Evolutionary conservation across 1,284 basidiomycete genomes (phyloP), one percentile per base, ranked within the genome.

Genomic region (Irpex sp.): DNA sequence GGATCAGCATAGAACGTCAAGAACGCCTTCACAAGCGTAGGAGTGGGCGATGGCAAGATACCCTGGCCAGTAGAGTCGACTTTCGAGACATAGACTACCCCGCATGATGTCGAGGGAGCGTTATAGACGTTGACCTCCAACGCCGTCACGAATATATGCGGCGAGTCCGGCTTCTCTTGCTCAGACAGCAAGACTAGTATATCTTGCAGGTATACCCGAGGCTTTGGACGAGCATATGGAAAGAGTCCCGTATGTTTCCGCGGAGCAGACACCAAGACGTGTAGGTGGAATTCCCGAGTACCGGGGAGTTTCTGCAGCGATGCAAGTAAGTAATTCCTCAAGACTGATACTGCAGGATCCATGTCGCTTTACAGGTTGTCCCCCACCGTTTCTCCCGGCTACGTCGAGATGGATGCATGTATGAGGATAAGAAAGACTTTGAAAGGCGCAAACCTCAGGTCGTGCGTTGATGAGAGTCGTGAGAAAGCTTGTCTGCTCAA

Each of bases 51-150:
- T 2, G 85, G 86, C 5, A 73, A 63, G 33, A 70, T 69, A 0
- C 81, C 86, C 67, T 93, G 94, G 0, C 96, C 96, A 0, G 94
- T 95, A 11, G 95, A 89, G 74, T 98, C 97, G 61, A 98, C 88
- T 76, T 99, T 99, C 58, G 93, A 93, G 55, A 98, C 83, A 76
- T 98, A 98, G 21, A 99, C 77, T 39, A 99, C 83, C 1, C 87
- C 88, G 61, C 83, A 85, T 1, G 81, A 83, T 1, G 90, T 89
- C 1, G 83, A 69, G 3, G 91, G 90, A 57, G 93, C 71, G 53
- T 87, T 86, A 80, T 95, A 98, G 36, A 98, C 77, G 61, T 81
- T 85, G 0, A 89, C 92, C 71, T 97, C 94, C 65, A 98, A 83
- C 1, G 90, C 97, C 5, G 88, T 83, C 33, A 94, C 86, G 50